Base-by-base conservation (phyloP, 2,329 filamentous ascomycete species). In the Beauveria medogensis region DNA sequence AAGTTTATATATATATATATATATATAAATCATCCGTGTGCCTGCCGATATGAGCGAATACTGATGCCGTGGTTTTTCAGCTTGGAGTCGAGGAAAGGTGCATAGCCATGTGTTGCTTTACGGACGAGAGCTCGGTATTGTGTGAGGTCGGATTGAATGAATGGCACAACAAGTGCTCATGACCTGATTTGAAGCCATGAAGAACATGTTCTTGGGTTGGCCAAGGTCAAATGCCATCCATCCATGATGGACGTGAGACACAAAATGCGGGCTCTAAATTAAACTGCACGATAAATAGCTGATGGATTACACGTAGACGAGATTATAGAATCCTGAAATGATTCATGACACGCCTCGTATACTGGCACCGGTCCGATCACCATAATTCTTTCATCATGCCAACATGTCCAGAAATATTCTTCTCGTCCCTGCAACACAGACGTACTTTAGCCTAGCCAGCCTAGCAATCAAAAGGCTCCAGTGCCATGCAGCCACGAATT, bases 401-500 rank as follows among this genome's bases (percentile, higher is more conserved):
- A 14, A 12, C 4, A 34, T 34, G 34, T 37, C 12, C 12, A 37
- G 34, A 16, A 16, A 16, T 37, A 37, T 37, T 5, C 12, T 37
- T 37, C 34, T 37, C 16, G 12, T 37, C 34, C 34, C 34, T 14
- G 5, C 34, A 37, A 12, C 34, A 37, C 34, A 26, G 18, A 10
- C 43, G 20, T n/a, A 10, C 20, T 50, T 22, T 30, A 22, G 28
- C n/a, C 20, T 8, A 50, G 34, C 34, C 34, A 37, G 16, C 34
- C 34, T 37, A 37, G 34, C 14, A 14, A 37, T 37, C 12, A 22
- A 22, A 20, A 16, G 30, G 37, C 34, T 34, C 43, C 47, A 37
- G 34, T 37, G 55, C 18, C 44, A 55, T 61, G 41, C 53, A 57
- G 54, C 54, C 60, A 54, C 58, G n/a, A 50, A 44, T 16, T 34